Conservation (phyloP, 1,284 basidiomycete species). For the Ceratobasidium sp. region DNA sequence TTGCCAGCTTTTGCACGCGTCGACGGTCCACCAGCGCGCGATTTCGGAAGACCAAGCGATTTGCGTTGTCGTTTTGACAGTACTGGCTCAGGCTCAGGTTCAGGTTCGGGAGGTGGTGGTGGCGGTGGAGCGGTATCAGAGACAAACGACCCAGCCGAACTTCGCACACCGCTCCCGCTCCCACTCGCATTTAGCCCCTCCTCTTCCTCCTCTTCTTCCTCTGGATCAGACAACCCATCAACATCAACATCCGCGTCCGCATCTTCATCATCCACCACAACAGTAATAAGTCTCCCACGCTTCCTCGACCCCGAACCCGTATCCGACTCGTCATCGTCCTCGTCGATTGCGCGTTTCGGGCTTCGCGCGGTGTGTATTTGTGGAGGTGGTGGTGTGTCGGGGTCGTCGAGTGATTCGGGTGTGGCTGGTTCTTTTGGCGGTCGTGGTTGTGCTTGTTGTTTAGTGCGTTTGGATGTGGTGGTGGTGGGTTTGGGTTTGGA, state of each 20-base stretch:
- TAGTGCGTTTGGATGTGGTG: conserved; percentile 25
- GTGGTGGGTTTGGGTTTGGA: conserved; percentile 20
- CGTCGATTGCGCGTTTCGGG: conserved; percentile 38
- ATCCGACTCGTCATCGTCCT: conserved; percentile 21
- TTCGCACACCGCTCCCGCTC: conserved; percentile 8
- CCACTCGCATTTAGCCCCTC: conserved; percentile 27
- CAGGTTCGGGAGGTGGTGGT: conserved; percentile 45
- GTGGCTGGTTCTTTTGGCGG: conserved; percentile 52
- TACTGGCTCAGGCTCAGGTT: conserved; percentile 52
- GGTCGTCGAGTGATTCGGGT: conserved; percentile 43
- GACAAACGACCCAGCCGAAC: conserved; percentile 53
- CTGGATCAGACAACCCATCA: background rate
- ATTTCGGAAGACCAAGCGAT: conserved; percentile 72
- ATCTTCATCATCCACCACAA: conserved; percentile 59
- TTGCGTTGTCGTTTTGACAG: conserved; percentile 77
- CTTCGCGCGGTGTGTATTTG: conserved; percentile 53
- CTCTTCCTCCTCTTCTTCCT: conserved; percentile 40
- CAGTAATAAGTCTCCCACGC: conserved; percentile 19
- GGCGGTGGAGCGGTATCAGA: conserved; percentile 57
- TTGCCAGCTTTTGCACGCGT: conserved; percentile 50
- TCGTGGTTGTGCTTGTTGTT: background rate
- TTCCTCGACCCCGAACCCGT: conserved; percentile 4
- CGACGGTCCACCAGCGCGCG: conserved; percentile 49
- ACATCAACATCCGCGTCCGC: conserved; percentile 45
- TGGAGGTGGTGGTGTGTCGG: conserved; percentile 46